Conservation (phyloP, 1,284 basidiomycete genomes). For the Kwoniella shivajii region DNA sequence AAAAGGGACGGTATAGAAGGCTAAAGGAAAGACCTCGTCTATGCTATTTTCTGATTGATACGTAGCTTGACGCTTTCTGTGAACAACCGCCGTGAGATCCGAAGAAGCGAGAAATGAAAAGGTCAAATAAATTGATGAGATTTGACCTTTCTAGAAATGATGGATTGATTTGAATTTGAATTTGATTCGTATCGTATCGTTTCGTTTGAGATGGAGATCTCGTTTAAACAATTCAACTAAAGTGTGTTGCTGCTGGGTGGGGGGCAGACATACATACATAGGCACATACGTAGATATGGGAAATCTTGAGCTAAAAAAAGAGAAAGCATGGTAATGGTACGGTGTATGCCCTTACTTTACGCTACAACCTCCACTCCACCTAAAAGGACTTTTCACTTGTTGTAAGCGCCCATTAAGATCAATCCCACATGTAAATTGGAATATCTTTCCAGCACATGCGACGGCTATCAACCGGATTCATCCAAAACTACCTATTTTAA, state of each 20-base stretch:
- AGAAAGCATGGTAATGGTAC: background rate
- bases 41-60: background rate
- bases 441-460: no score
- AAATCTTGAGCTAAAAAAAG: no score
- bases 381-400: no score
- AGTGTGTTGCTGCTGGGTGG: no score
- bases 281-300: background rate
- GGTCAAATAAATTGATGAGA: background rate
- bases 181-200: no score
- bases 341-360: background rate
- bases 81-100: no score
- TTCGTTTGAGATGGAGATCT: no score
- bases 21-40: conserved; percentile 3
- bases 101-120: background rate
- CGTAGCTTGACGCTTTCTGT: background rate
- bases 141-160: conserved; percentile 7
- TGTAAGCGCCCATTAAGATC: background rate
- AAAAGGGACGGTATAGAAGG: background rate
- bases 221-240: no score
- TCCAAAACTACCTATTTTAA: background rate
- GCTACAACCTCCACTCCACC: background rate
- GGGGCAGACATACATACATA: background rate
- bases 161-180: no score
- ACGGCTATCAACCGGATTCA: no score
- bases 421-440: no score